phyloP scores from a whole-genome alignment of 2,329 filamentous ascomycete species.

The Phaeosphaeriaceae sp. region DNA sequence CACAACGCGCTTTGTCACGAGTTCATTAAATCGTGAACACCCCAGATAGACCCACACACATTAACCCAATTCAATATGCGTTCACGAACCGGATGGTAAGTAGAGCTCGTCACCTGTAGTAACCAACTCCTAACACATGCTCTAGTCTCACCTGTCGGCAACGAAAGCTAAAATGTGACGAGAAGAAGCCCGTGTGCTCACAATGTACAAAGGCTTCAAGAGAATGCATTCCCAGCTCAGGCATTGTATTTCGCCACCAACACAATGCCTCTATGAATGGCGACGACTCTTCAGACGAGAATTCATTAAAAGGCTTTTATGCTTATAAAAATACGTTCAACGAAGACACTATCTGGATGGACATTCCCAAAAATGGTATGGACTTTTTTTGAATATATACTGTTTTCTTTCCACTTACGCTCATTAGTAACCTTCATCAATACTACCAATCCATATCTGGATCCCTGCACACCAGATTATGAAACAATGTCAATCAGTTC shows the following conservation, averaged over 20 bases:
- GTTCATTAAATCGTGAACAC: conserved; percentile 18
- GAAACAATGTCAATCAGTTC: conserved; percentile 42
- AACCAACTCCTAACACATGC: conserved; percentile 13
- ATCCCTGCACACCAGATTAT: conserved; percentile 48
- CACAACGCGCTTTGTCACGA: conserved; percentile 30
- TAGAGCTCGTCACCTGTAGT: conserved; percentile 4
- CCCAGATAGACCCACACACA: conserved; percentile 21
- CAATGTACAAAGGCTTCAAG: conserved; percentile 67
- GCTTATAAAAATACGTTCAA: conserved; percentile 71
- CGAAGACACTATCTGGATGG: conserved; percentile 66
- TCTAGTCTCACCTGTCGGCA: conserved; percentile 60
- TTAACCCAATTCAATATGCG: conserved; percentile 36
- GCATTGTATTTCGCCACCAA: conserved; percentile 71
- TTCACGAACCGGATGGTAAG: conserved; percentile 50
- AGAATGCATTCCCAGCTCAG: conserved; percentile 66
- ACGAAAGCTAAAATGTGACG: conserved; percentile 70
- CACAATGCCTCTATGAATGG: conserved; percentile 73
- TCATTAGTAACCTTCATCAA: conserved; percentile 65
- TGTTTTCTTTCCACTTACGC: conserved; percentile 6
- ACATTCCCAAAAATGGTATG: conserved; percentile 64
- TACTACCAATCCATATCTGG: conserved; percentile 66
- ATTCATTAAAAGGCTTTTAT: conserved; percentile 65
- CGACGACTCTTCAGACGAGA: conserved; percentile 50
- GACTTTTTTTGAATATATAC: background rate
- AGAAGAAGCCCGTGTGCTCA: conserved; percentile 65